These are phyloP conservation scores for Podospora pseudopauciseta DNA, from an alignment of 495 filamentous ascomycete genomes.

Conservation along the genomic window DNA sequence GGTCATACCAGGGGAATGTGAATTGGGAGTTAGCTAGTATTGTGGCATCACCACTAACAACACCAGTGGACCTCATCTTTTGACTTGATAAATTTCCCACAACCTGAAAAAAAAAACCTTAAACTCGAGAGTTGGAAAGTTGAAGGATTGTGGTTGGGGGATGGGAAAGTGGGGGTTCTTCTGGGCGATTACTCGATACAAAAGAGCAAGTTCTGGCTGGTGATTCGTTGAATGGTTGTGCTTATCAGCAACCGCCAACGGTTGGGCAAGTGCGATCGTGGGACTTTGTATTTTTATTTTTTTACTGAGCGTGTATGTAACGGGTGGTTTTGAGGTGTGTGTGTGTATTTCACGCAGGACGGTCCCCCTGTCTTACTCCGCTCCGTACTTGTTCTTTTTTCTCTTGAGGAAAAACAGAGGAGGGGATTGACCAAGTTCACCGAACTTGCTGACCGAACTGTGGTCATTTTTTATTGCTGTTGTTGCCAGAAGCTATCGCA, in stretches of 20 bases:
- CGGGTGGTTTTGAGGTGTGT: not conserved
- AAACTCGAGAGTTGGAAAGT: not conserved
- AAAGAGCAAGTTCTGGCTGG: conserved; percentile 3
- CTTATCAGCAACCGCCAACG: conserved; percentile 4
- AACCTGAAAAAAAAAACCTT: not conserved
- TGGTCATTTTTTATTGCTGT: not conserved
- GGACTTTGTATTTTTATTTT: not conserved
- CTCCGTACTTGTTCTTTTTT: not conserved
- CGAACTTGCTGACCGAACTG: not conserved
- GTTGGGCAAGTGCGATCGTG: no score
- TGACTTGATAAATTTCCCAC: not conserved
- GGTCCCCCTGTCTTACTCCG: not conserved
- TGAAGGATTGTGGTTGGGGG: not conserved
- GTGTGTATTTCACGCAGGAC: not conserved
- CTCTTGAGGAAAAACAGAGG: not conserved
- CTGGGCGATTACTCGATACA: conserved; percentile 1
- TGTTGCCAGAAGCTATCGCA: not conserved
- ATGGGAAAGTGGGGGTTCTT: not conserved
- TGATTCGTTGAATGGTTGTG: conserved; percentile 10
- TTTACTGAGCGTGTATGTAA: not conserved
- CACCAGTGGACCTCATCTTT: not conserved
- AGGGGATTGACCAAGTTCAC: not conserved
- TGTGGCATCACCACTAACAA: no score
- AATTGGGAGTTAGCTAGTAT: no score
- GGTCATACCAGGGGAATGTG: not conserved